Evolutionary conservation across 148 eudicot species (phyloP), one percentile per base, ranked within the genome.

Genomic region (Camellia lanceoleosa): DNA sequence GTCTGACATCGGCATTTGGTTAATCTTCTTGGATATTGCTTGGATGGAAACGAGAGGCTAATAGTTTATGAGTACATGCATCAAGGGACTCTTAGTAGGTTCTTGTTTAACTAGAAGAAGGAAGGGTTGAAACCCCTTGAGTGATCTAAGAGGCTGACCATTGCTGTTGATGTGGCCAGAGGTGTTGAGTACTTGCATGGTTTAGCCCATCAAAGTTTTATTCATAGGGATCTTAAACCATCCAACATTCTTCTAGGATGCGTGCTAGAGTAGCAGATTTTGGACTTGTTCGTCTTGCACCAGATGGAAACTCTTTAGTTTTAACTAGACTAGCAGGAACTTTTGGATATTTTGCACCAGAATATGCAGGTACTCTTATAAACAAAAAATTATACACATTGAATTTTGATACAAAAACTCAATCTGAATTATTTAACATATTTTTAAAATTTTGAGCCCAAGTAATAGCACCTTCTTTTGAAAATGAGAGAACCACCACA

Each of bases 41-140:
- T 87, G 72, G 90, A 90, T 67, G 90, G 88, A 41, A 78, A 87
- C 69, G 93, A 90, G 88, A 90, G 89, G 83, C 90, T 90, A 20
- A 89, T 90, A 80, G 93, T 90, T 20, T 90, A 87, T 15, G 93
- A 90, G 47, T 90, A 84, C 83, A 88, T 90, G 93, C 93, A 90
- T 62, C 90, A 87, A 79, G 93, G 93, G 43, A 78, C 89, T 55
- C 84, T 90, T 14, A 86, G 90, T 49, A 83, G 83, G 81, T 84
- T 83, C 80, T 78, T 90, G 70, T 90, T 90, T 70, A 81, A 81
- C 30, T 87, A 90, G 87, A 71, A 81, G 77, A 83, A 85, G 66
- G 84, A 84, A 74, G 89, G 84, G 42, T 66, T 86, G 83, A 86
- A 84, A 68, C 87, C 89, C 42, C 86, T 86, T 1, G 84, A 81